Base-by-base conservation (phyloP, 495 filamentous ascomycete species). In the Xanthoparmelia taractica region DNA sequence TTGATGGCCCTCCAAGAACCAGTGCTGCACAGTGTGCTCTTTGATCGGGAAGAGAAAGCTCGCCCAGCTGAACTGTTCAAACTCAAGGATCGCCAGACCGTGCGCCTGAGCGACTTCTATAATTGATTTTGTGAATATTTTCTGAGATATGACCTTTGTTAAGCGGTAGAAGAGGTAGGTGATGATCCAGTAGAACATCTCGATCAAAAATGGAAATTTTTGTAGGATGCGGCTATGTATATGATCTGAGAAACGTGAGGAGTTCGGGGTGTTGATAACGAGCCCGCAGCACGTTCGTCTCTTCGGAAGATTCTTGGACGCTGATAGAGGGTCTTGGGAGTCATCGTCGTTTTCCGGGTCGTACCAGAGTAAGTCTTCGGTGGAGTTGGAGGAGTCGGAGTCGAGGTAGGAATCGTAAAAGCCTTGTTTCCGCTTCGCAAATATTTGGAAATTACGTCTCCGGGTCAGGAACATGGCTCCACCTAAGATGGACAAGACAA, bases 161-260 rank as follows among this genome's bases (percentile, higher is more conserved):
- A 78, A 68, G 55, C 77, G 76, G 71, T 88, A 86, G 73, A 89
- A 83, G 66, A 80, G 80, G 69, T 86, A 87, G 56, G 85, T 88
- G 77, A 67, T 80, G 72, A 56, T 86, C 89, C 63, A 96, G 80
- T 66, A 96, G 74, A 72, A 88, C 84, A 75, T 90, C 82, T 73
- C 88, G 73, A 72, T 84, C 80, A 69, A 76, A 75, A 69, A 91
- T 59, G 76, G 76, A 57, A 77, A 74, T 57, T 77, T 77, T 64
- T 76, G 73, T 41, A 79, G 61, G 43, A 81, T 71, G n/a, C 80
- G 76, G 62, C 81, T 85, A 68, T 87, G 84, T 40, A 79, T 65
- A 65, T 84, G 72, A 58, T 79, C 70, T 23, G 76, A 70, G 69
- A 85, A 87, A 38, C 79, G 79, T 0, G 82, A 81, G 2, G 84